Evolutionary conservation across 1,139 yeast species (phyloP).

Genomic region (Sugiyamaella paludigena): DNA sequence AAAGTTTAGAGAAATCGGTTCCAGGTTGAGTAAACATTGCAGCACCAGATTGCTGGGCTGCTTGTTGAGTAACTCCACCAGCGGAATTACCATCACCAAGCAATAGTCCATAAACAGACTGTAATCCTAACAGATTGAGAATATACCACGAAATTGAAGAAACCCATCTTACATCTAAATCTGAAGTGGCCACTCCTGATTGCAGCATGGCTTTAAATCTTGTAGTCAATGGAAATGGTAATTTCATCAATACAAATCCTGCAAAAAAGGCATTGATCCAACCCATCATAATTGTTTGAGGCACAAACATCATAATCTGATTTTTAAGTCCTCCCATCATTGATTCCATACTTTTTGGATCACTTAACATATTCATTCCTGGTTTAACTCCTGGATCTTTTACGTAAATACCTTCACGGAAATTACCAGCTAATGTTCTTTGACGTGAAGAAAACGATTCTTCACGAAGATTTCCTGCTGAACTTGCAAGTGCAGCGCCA

Average conservation of each 20-base stretch:
- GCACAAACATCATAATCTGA: slow-evolving; percentile 77
- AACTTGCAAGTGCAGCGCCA: slow-evolving; percentile 52
- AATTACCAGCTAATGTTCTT: slow-evolving; percentile 43
- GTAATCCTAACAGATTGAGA: slow-evolving; percentile 80
- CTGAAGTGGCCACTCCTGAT: slow-evolving; percentile 78
- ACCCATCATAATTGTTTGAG: slow-evolving; percentile 92
- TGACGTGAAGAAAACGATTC: slow-evolving; percentile 52
- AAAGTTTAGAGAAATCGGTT: slow-evolving; percentile 50
- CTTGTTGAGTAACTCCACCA: slow-evolving; percentile 38
- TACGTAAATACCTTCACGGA: slow-evolving; percentile 53
- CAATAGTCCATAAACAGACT: slow-evolving; percentile 72
- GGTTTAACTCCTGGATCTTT: slow-evolving; percentile 47
- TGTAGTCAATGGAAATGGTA: slow-evolving; percentile 81
- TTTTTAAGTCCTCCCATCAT: slow-evolving; percentile 77
- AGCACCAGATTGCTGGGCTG: slow-evolving; percentile 24
- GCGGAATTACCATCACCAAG: slow-evolving; percentile 54
- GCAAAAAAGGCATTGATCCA: slow-evolving; percentile 95
- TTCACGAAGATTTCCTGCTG: slow-evolving; percentile 47
- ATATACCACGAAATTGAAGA: slow-evolving; percentile 97
- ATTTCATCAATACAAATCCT: slow-evolving; percentile 79
- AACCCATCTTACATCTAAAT: slow-evolving; percentile 90
- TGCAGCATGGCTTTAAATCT: slow-evolving; percentile 92
- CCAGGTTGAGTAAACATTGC: slow-evolving; percentile 48
- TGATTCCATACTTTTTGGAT: slow-evolving; percentile 71
- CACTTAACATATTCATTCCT: slow-evolving; percentile 61